A percentile compares a stretch with the other conserved stretches of the same genome.
Conservation (phyloP, 371 early-diverging fungal genomes). For the Nosema muscidifuracis region DNA sequence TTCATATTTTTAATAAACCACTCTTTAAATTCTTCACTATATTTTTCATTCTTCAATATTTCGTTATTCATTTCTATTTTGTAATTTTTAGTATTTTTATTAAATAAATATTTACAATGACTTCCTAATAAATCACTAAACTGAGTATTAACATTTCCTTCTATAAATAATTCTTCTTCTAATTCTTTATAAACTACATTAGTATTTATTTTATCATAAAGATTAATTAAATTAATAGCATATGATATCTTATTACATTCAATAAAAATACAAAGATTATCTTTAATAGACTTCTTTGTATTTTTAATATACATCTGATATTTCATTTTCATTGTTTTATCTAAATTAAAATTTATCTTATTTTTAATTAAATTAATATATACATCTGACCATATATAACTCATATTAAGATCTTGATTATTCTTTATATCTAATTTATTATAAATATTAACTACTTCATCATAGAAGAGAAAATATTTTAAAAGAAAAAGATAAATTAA, state of each 20-base stretch:
- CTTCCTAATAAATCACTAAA: constrained; percentile 32
- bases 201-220: constrained; percentile 5
- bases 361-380: constrained; percentile 6
- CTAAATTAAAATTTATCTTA: not conserved
- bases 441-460: constrained; percentile 18
- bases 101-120: constrained; percentile 36
- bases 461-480: constrained; percentile 45
- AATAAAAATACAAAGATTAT: constrained; percentile 27
- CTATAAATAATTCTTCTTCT: constrained; percentile 16
- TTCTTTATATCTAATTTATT: constrained; percentile 42
- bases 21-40: constrained; percentile 5
- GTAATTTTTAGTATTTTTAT: constrained; percentile 23
- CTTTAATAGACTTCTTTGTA: constrained; percentile 1
- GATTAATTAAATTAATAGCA: constrained; percentile 23
- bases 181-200: constrained; percentile 29
- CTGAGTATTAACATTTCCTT: not conserved
- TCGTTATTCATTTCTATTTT: not conserved
- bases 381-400: constrained; percentile 53
- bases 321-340: not conserved
- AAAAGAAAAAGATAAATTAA: constrained; percentile 42
- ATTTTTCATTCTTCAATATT: not conserved
- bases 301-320: not conserved
- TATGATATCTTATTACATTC: constrained; percentile 27
- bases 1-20: no score
- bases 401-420: constrained; percentile 40